A percentile compares a stretch with the other conserved stretches of the same genome.
Evolutionary conservation across 805 yeast genomes (phyloP).

Genomic region (Saccharomycopsis sp.): DNA sequence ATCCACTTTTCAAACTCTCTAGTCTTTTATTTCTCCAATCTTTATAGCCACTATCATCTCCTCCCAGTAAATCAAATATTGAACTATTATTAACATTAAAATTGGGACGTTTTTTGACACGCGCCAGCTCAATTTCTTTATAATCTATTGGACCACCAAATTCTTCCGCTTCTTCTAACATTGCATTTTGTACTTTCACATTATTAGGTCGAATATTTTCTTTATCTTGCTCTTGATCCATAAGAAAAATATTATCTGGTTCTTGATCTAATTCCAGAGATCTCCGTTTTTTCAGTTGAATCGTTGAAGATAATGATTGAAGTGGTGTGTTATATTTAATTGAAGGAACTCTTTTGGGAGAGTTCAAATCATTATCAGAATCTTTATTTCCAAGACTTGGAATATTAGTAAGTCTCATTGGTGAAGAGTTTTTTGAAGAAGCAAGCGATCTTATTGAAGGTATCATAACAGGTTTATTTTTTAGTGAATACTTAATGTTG

Average conservation of each 20-base stretch:
- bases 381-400: not conserved
- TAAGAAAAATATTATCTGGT: conserved; percentile 5
- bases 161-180: not conserved
- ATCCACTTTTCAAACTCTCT: not conserved
- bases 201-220: not conserved
- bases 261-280: not conserved
- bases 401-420: not conserved
- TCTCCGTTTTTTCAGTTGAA: not conserved
- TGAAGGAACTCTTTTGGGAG: not conserved
- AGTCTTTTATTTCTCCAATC: not conserved
- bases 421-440: no score
- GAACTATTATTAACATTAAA: not conserved
- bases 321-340: conserved; percentile 1
- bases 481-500: no score
- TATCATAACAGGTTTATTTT: no score
- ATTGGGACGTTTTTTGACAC: not conserved
- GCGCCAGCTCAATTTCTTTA: not conserved
- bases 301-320: not conserved
- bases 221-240: not conserved
- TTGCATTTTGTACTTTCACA: not conserved
- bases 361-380: not conserved
- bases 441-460: no score
- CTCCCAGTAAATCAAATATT: not conserved
- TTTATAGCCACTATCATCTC: not conserved
- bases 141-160: conserved; percentile 1